Evolutionary conservation across 495 filamentous ascomycete species (phyloP), one percentile per base, ranked within the genome.

Genomic region (Cercophora scortea): DNA sequence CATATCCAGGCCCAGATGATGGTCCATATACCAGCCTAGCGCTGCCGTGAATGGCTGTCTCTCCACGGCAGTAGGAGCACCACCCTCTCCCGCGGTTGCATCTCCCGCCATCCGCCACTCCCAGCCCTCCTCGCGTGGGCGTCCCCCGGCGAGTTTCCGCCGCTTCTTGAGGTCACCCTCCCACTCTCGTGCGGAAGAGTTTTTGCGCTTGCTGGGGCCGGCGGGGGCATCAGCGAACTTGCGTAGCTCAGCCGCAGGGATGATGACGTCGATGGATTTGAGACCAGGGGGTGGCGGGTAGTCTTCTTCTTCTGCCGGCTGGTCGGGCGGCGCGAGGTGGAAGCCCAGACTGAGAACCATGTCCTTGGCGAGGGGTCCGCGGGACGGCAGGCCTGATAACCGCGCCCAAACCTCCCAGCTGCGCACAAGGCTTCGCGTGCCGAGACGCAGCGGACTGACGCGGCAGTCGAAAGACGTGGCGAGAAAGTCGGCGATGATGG

Each of bases 381-480:
- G 25, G 2, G 54, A 43, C 2, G 45, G 54, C 32, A 62, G 35
- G 7, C 61, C 61, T 17, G 55, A 59, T 7, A 66, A 44, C n/a
- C 52, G 38, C 19, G 73, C 57, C 73, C 74, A 77, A 3, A 54
- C 39, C 45, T 78, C 74, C 69, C 65, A 71, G 9, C 57, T 56
- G 1, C 48, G 39, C 3, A 73, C 55, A 9, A 78, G 57, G 2
- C 67, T 71, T 45, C 67, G 59, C 1, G 73, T 78, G 9, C 74
- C 73, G 8, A 76, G 52, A 9, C 64, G 59, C 13, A 75, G 57
- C 17, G 71, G 54, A 32, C 62, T 73, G 38, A 75, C 62, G 42
- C 73, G 72, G 49, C 72, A 75, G 64, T 78, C 74, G 47, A 76
- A 78, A 4, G 65, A 59, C 16, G 52, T 67, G 0, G 66, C 62